A percentile compares a stretch with the other conserved stretches of the same genome.
These are phyloP conservation scores for Larix kaempferi DNA, from an alignment of 75 land plant genomes.

Conservation along the genomic window DNA sequence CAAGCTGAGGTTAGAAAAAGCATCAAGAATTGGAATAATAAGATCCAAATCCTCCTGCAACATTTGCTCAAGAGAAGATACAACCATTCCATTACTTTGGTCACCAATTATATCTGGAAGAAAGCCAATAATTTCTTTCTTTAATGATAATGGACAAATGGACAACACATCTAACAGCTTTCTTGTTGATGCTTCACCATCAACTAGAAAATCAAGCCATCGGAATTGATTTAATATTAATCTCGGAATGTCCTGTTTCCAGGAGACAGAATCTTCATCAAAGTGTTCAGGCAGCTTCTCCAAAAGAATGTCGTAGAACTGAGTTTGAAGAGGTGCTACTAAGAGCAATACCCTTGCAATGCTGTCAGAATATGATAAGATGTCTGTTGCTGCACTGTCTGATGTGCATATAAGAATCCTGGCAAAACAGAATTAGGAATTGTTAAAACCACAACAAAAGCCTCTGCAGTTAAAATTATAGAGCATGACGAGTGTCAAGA, in stretches of 20 bases:
- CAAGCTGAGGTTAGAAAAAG: slow-evolving; percentile 73
- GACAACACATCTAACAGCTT: slow-evolving; percentile 79
- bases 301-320: slow-evolving; percentile 52
- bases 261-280: slow-evolving; percentile 16
- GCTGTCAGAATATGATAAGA: slow-evolving; percentile 39
- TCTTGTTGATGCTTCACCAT: slow-evolving; percentile 47
- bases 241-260: slow-evolving; percentile 64
- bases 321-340: slow-evolving; percentile 64
- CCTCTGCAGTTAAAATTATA: slow-evolving; percentile 1
- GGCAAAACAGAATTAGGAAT: slow-evolving; percentile 5
- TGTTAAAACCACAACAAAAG: slow-evolving; percentile 3
- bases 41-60: slow-evolving; percentile 77
- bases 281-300: slow-evolving; percentile 89
- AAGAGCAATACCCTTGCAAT: slow-evolving; percentile 64
- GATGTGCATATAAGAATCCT: slow-evolving; percentile 39
- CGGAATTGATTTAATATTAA: slow-evolving; percentile 85
- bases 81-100: slow-evolving; percentile 48
- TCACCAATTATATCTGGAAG: slow-evolving; percentile 85
- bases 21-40: slow-evolving; percentile 75
- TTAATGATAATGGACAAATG: slow-evolving; percentile 61
- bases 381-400: slow-evolving; percentile 19
- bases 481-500: background rate
- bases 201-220: slow-evolving; percentile 90
- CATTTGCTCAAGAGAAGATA: slow-evolving; percentile 65
- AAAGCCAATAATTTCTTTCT: slow-evolving; percentile 86